Conservation (phyloP, 2,329 filamentous ascomycete species). For the Talaromyces islandicus region DNA sequence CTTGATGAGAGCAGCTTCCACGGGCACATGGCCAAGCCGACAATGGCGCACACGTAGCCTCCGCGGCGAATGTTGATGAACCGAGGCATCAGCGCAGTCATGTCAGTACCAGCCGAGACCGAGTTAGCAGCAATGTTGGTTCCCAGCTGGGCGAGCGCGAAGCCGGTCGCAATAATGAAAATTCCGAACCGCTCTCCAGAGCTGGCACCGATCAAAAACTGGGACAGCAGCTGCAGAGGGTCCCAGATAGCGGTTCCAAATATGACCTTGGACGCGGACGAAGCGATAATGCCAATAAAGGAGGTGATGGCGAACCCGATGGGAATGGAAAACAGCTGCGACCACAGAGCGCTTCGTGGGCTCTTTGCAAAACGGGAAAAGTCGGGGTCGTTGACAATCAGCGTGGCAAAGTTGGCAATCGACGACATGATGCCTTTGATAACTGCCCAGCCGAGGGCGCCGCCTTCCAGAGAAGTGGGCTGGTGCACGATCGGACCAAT, state of each 20-base stretch:
- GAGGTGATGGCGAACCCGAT: slow-evolving; percentile 70
- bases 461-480: slow-evolving; percentile 57
- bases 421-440: slow-evolving; percentile 82
- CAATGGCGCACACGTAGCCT: slow-evolving; percentile 72
- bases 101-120: slow-evolving; percentile 74
- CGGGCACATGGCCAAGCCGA: slow-evolving; percentile 82
- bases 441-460: slow-evolving; percentile 70
- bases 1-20: slow-evolving; percentile 64
- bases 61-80: slow-evolving; percentile 82
- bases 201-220: slow-evolving; percentile 63
- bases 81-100: slow-evolving; percentile 73
- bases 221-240: slow-evolving; percentile 60
- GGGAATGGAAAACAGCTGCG: slow-evolving; percentile 71
- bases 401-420: slow-evolving; percentile 83
- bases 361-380: slow-evolving; percentile 77
- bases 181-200: slow-evolving; percentile 67
- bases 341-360: slow-evolving; percentile 70
- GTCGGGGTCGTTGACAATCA: slow-evolving; percentile 75
- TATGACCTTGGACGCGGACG: slow-evolving; percentile 60
- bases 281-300: slow-evolving; percentile 78
- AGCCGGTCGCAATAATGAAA: slow-evolving; percentile 65
- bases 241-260: slow-evolving; percentile 67
- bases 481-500: slow-evolving; percentile 77
- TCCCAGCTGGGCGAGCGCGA: slow-evolving; percentile 73
- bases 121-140: slow-evolving; percentile 87